Evolutionary conservation across 768 basidiomycete genomes (phyloP).

Genomic region (Cystoderma amianthinum): DNA sequence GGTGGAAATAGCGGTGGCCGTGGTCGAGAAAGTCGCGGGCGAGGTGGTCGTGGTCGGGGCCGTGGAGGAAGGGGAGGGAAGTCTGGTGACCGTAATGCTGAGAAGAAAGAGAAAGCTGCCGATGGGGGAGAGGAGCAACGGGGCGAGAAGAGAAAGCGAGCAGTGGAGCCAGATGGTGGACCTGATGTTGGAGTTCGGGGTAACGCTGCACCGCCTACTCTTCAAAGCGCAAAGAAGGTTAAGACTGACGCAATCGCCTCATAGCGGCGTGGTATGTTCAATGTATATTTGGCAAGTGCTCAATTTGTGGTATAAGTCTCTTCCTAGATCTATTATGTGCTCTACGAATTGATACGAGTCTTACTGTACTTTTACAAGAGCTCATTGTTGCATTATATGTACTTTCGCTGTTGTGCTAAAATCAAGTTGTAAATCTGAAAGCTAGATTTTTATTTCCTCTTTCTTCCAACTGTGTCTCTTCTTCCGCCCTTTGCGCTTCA

Average conservation of each 20-base stretch:
- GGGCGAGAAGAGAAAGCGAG: constrained; percentile 75
- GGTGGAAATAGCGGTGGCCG: constrained; percentile 38
- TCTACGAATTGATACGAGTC: no score
- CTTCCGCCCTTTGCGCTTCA: no score
- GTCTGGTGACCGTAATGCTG: constrained; percentile 33
- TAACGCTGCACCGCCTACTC: constrained; percentile 45
- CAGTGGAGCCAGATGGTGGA: constrained; percentile 73
- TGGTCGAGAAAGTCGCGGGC: no score
- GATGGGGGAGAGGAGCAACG: constrained; percentile 35
- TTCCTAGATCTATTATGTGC: no score
- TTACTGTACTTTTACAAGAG: no score
- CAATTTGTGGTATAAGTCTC: neutral
- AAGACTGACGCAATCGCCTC: constrained; percentile 39
- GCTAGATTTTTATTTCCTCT: no score
- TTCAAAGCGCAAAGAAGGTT: constrained; percentile 37
- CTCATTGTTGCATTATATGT: no score
- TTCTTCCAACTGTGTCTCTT: no score
- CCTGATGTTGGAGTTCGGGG: constrained; percentile 64
- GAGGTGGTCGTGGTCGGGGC: constrained; percentile 36
- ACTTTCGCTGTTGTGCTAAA: no score
- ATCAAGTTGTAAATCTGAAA: no score
- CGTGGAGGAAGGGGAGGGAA: constrained; percentile 26
- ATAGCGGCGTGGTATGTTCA: constrained; percentile 16
- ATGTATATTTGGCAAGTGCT: constrained; percentile 3
- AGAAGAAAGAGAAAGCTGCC: constrained; percentile 26